Base-by-base conservation (phyloP, 164 flowering plant species). In the Dillenia turbinata region DNA sequence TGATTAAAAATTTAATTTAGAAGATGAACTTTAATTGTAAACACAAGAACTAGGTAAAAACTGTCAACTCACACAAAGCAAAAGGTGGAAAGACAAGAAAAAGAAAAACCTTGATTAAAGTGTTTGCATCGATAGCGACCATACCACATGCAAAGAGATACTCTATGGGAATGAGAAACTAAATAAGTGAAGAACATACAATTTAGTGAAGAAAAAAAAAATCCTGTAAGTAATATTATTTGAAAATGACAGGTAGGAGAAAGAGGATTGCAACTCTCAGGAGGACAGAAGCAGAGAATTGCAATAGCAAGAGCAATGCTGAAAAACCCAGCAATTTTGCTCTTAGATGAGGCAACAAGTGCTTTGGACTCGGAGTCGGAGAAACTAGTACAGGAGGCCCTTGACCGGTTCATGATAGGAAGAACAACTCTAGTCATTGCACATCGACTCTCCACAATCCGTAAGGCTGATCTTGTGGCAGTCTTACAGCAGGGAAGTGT, bases 221-320 rank as follows among this genome's bases (percentile, higher is more conserved):
- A 57, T 52, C 40, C 5, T 33, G 54, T 15, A 50, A n/a, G 10
- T 16, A 56, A 22, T 5, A 26, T 44, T 10, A 40, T 57, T 46
- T 67, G 53, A 49, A 73, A 77, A 71, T 88, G 79, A 52, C 85
- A 94, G 99, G 99, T 94, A 5, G 99, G 99, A 61, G 97, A 94
- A 71, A 88, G 97, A 70, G 99, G 99, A 26, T 44, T 94, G 79
- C 99, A 94, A 71, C 83, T 94, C 13, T 94, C 98, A 0, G 98
- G 98, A 56, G 98, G 98, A 62, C 97, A 94, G 79, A 94, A 91
- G 83, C 98, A 94, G 70, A 85, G 99, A 64, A 83, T 94, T 56
- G 99, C 99, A 5, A 94, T 94, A 56, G 99, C 94, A 24, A 79
- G 98, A 72, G 98, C 98, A 54, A 94, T 94, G 97, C 85, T 94